Conservation (phyloP, 495 filamentous ascomycete genomes). For the Annulohypoxylon maeteangense region DNA sequence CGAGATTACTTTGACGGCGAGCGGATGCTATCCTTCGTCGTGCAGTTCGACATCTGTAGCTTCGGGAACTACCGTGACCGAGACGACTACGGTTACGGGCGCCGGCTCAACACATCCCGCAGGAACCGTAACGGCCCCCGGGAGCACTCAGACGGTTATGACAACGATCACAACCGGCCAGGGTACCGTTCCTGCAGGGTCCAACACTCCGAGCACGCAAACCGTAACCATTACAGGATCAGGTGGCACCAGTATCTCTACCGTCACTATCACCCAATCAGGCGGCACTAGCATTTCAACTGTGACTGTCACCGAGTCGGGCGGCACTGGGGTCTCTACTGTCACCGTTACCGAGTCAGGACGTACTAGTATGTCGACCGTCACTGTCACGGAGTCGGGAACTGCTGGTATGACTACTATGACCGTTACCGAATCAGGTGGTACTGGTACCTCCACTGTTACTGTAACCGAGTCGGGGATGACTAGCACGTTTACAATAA, state of each 20-base stretch:
- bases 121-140: slow-evolving; percentile 5
- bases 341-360: background rate
- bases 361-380: background rate
- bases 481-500: slow-evolving; percentile 17
- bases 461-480: background rate
- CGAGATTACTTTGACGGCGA: slow-evolving; percentile 59
- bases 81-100: background rate
- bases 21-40: slow-evolving; percentile 56
- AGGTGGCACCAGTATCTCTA: background rate
- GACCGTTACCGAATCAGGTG: background rate
- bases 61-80: slow-evolving; percentile 11
- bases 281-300: background rate
- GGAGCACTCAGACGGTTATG: background rate
- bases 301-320: background rate
- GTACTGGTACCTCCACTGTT: background rate
- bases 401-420: background rate
- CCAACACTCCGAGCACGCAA: background rate
- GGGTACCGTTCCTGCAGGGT: slow-evolving; percentile 5
- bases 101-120: slow-evolving; percentile 2
- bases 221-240: background rate
- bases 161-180: background rate
- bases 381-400: background rate
- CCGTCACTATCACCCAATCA: background rate
- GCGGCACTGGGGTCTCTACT: background rate
- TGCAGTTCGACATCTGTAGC: slow-evolving; percentile 15